Evolutionary conservation across 306 rosid species (phyloP).

Genomic region (Hippophae tibetana): DNA sequence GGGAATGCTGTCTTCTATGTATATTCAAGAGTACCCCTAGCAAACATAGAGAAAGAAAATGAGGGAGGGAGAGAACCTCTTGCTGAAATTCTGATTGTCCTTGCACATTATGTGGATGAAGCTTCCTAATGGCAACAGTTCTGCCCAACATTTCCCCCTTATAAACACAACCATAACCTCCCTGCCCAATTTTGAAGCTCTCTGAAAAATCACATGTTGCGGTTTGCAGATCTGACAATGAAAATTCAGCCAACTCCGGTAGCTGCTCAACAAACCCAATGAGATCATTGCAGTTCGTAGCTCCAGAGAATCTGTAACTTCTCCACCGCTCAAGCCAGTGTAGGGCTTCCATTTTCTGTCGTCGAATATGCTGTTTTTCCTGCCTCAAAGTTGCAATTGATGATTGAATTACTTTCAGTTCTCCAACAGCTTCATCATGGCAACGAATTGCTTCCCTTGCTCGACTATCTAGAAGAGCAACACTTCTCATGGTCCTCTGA

Average conservation of each 20-base stretch:
- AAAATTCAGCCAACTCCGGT: constrained; percentile 52
- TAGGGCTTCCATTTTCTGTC: constrained; percentile 54
- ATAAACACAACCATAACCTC: constrained; percentile 65
- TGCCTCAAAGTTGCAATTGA: constrained; percentile 51
- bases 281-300: constrained; percentile 33
- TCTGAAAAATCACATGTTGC: constrained; percentile 80
- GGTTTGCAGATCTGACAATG: constrained; percentile 53
- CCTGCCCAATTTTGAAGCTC: constrained; percentile 58
- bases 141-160: constrained; percentile 82
- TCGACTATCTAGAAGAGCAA: constrained; percentile 47
- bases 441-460: constrained; percentile 47
- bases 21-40: background rate
- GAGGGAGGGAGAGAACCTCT: constrained; percentile 40
- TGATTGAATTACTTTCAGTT: constrained; percentile 47
- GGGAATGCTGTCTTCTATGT: too few relatives aligned
- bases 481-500: constrained; percentile 47
- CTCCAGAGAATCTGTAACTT: constrained; percentile 41
- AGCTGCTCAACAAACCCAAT: constrained; percentile 39
- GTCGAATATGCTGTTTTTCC: constrained; percentile 55
- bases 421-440: constrained; percentile 45
- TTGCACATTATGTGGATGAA: constrained; percentile 49
- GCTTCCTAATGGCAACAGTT: constrained; percentile 65
- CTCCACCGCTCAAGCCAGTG: constrained; percentile 74
- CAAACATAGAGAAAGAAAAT: background rate
- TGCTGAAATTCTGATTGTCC: constrained; percentile 59